Evolutionary conservation across 2,329 filamentous ascomycete species (phyloP), one percentile per base, ranked within the genome.

Genomic region (Eutypa lata): DNA sequence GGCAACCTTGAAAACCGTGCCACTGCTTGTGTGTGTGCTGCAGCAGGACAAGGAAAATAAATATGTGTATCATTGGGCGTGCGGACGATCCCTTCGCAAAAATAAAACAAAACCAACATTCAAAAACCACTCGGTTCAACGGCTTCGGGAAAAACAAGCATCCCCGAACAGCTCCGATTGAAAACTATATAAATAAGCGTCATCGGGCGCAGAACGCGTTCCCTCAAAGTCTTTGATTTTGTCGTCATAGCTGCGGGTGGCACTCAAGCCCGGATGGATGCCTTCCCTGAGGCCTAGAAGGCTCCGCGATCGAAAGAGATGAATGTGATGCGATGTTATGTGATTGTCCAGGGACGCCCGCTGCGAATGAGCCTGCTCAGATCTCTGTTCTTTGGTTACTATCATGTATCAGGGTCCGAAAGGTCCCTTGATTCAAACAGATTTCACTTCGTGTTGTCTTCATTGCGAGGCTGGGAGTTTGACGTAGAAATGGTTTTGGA

Each of bases 111-210:
- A 21, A 47, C 52, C 47, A 51, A 31, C 45, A 45, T 52, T 50
- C 48, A 47, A 40, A 50, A 50, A 42, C 53, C 50, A 47, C 52
- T 13, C 38, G 49, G 54, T 53, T 58, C 59, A 58, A 51, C 26
- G 57, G 58, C 47, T 58, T 53, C 37, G 22, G 43, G 26, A 31
- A 31, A 10, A 31, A n/a, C n/a, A n/a, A 40, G 47, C 58, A 59
- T 54, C 57, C 57, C 67, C 72, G 69, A 69, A 10, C 70, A 72
- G 72, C 76, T 79, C 75, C 70, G 76, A 75, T 79, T 79, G 76
- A 78, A 79, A 79, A 79, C 76, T 78, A 79, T 74, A 11, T 60
- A 62, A 7, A 49, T 42, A 50, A 42, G 45, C 51, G 37, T 68
- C 67, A 69, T 57, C 52, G 57, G 63, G 62, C 48, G 57, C 14